Evolutionary conservation across 2,329 filamentous ascomycete genomes (phyloP), one percentile per base, ranked within the genome.

Genomic region (Claviceps lovelessii): DNA sequence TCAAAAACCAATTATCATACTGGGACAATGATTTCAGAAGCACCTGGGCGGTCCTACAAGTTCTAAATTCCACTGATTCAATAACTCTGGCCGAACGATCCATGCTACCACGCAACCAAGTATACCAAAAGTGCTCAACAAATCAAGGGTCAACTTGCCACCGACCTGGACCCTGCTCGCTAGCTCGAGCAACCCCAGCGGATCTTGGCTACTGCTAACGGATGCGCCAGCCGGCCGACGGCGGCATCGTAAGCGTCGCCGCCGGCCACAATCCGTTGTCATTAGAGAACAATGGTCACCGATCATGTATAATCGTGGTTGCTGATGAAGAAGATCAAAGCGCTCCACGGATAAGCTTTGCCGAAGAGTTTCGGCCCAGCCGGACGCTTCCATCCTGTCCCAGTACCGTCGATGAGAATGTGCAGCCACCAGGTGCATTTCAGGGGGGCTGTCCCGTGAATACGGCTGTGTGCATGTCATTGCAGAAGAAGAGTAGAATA

Each of bases 161-260:
- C 77, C 78, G 48, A 77, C 76, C 61, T 78, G 82, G 44, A 94
- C 63, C 41, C 81, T 78, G 23, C 85, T 81, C 3, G 80, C 79
- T 59, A 90, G 77, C 58, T 83, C 76, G 52, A 94, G 75, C 41
- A 95, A 67, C 0, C 90, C 90, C 0, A 95, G 74, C 0, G 90
- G 90, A 66, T 96, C 90, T 56, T 86, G 78, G 39, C 81, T 76
- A 60, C 50, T 54, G 13, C 44, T 52, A 9, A 54, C 39, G n/a
- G 15, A 17, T 15, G 42, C 6, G 46, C 13, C 33, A 15, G 19
- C 29, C 42, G 33, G n/a, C 7, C 37, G 48, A 28, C 19, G 53
- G 15, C 29, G 35, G 29, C 50, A 23, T 37, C 29, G 49, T 9
- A 31, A 45, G 15, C 41, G 35, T 23, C 39, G 15, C 41, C 47